Evolutionary conservation across 371 early-diverging fungal genomes (phyloP).

Genomic region (Blakeslea trispora): DNA sequence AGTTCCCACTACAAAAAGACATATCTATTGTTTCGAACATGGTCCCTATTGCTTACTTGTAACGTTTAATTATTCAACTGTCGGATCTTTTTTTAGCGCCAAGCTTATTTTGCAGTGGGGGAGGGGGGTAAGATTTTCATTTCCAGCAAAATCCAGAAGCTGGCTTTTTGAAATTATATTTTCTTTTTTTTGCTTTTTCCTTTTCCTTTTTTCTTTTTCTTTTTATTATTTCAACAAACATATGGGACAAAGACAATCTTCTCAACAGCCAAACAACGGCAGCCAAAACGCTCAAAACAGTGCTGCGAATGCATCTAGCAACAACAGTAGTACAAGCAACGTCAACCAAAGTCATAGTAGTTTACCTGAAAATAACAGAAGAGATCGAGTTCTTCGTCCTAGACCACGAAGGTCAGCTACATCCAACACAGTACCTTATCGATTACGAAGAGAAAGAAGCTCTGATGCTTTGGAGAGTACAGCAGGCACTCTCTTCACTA

Average conservation of each 20-base stretch:
- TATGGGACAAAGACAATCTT: conserved; percentile 29
- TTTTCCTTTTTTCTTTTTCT: not conserved
- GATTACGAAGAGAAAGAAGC: not conserved
- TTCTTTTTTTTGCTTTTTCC: conserved; percentile 3
- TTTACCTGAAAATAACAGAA: conserved; percentile 1
- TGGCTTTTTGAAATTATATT: not conserved
- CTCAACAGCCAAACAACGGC: conserved; percentile 5
- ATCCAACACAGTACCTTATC: not conserved
- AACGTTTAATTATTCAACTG: too few species aligned
- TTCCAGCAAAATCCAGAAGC: too few species aligned
- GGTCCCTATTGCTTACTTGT: too few species aligned
- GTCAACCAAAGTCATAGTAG: not conserved
- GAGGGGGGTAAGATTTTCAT: too few species aligned
- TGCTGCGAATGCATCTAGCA: not conserved
- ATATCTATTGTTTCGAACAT: too few species aligned
- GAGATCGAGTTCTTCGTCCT: conserved; percentile 17
- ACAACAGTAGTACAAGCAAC: conserved; percentile 1
- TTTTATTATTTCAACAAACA: not conserved
- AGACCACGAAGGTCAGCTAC: conserved; percentile 3
- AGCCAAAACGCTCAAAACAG: not conserved
- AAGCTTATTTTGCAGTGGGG: too few species aligned
- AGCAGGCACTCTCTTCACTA: too few species aligned
- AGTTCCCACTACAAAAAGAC: too few species aligned
- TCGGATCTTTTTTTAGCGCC: too few species aligned
- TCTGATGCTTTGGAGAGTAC: not conserved